A percentile compares a stretch with the other conserved stretches of the same genome.
phyloP scores from a whole-genome alignment of 306 rosid species.

The Cicer judaicum region DNA sequence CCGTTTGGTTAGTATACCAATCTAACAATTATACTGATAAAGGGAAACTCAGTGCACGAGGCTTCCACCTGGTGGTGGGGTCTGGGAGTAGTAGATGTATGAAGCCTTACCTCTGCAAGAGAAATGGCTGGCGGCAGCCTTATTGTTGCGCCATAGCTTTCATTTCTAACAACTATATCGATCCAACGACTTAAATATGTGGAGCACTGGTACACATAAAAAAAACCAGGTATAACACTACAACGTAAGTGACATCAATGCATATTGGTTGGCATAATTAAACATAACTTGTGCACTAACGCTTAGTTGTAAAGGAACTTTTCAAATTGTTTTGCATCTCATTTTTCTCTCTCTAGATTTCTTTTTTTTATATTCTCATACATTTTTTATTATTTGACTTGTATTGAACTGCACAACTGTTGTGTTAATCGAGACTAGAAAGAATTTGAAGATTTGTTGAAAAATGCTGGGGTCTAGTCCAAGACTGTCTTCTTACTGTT shows the following conservation, averaged over 20 bases:
- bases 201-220: background rate
- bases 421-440: constrained; percentile 29
- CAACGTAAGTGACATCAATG: background rate
- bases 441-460: constrained; percentile 15
- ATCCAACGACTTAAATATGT: background rate
- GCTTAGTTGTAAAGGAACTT: background rate
- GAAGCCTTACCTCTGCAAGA: background rate
- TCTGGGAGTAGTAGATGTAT: background rate
- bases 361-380: background rate
- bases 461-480: constrained; percentile 23
- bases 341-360: background rate
- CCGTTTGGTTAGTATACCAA: background rate
- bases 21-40: background rate
- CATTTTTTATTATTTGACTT: background rate
- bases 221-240: background rate
- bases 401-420: background rate
- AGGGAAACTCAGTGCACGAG: background rate
- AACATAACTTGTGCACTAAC: background rate
- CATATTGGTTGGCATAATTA: constrained; percentile 19
- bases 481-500: constrained; percentile 26
- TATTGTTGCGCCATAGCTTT: background rate
- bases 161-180: background rate
- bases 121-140: background rate
- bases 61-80: background rate
- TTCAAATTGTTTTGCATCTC: background rate